Base-by-base conservation (phyloP, 2,329 filamentous ascomycete genomes). In the Colletotrichum agaves region DNA sequence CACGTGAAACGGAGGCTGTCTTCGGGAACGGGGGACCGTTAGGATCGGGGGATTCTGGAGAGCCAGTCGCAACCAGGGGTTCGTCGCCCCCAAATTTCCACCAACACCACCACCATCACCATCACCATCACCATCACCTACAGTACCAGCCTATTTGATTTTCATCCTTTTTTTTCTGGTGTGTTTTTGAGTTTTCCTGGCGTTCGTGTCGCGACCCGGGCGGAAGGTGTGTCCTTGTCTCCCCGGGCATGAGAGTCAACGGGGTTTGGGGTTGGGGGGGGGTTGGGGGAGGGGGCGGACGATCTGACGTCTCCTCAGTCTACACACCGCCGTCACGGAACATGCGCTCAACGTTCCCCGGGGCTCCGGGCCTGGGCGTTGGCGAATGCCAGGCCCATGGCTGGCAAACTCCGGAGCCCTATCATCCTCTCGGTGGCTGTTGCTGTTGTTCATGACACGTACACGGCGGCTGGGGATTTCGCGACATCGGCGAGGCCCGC, bases 301-400 rank as follows among this genome's bases (percentile, higher is more conserved):
- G 56, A 53, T 61, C 62, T 60, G 55, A 49, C 37, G 23, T 31
- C 17, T 50, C 8, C 39, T 37, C 50, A 27, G 21, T 63, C 46
- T 59, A 61, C 58, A 61, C 63, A 61, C 58, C 63, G 63, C 35
- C 59, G 61, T 63, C 7, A 50, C 63, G 63, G 63, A 50, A 66
- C 43, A 57, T 41, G 23, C 50, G 59, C 50, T 43, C 46, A 57
- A 46, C 58, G 35, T 66, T 62, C 63, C 63, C 58, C 63, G 58
- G 44, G 35, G 17, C 27, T 27, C 63, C 63, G 63, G 33, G 10
- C 41, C 35, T 41, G 46, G 53, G 31, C 44, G 10, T 3, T 49
- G 33, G 52, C 19, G n/a, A 41, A 33, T 10, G 31, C 31, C 31
- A 33, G 10, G 11, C 35, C 6, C 35, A 11, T 50, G 23, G 23